Percentiles rank a stretch among this genome's conserved stretches.
phyloP scores from a whole-genome alignment of 192 early-diverging fungal species.

The Diversispora eburnea region DNA sequence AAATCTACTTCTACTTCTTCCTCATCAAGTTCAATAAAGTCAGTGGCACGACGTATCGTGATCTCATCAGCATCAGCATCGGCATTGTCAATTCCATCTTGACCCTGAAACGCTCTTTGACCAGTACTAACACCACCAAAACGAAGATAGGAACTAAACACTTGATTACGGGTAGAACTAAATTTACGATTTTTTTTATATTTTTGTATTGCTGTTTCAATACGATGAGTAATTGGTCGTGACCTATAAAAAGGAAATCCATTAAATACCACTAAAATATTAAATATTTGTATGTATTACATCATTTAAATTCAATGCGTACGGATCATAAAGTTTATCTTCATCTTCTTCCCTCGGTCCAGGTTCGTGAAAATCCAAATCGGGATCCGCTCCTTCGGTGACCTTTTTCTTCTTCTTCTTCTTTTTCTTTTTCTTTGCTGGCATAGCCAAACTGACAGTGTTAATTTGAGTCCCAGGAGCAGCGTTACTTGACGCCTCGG shows the following conservation, averaged over 20 bases:
- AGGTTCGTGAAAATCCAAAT: constrained; percentile 39
- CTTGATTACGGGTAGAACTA: constrained; percentile 33
- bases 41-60: constrained; percentile 35
- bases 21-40: constrained; percentile 39
- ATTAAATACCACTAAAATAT: not conserved
- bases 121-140: constrained; percentile 53
- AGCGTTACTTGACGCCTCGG: too few relatives aligned
- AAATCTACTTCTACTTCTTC: constrained; percentile 42
- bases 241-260: constrained; percentile 27
- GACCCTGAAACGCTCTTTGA: constrained; percentile 48
- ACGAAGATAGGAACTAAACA: constrained; percentile 48
- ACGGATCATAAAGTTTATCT: constrained; percentile 20
- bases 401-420: constrained; percentile 34
- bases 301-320: not conserved
- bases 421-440: constrained; percentile 38
- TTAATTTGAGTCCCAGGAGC: too few relatives aligned
- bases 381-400: constrained; percentile 51
- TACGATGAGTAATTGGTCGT: constrained; percentile 41
- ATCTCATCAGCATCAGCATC: constrained; percentile 46
- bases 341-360: constrained; percentile 20
- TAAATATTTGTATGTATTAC: not conserved
- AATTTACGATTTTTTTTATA: constrained; percentile 57
- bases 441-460: not conserved
- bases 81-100: constrained; percentile 33
- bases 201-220: constrained; percentile 49